Evolutionary conservation across 441 rosid genomes (phyloP), one percentile per base, ranked within the genome.

Genomic region (Populus hybrid): DNA sequence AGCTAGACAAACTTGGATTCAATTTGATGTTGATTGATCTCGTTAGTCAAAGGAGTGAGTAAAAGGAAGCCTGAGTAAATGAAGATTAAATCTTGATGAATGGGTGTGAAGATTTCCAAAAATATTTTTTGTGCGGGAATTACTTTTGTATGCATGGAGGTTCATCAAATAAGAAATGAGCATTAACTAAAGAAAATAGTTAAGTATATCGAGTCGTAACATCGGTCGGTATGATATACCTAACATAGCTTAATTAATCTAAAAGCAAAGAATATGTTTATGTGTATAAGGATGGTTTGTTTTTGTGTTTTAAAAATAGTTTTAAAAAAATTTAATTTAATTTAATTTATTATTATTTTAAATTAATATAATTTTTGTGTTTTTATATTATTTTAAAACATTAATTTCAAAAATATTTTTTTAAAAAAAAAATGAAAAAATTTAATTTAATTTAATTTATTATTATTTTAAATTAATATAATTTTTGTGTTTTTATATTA

Each of bases 201-300:
- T 8, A 0, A 10, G 21, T 6, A 34, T 34, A 34, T 34, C 14
- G 9, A 23, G 9, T 61, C 2, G 66, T 40, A 46, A 46, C 18
- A 46, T 5, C 12, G 20, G 21, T n/a, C 3, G 65, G 26, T 3
- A n/a, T 2, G 23, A 5, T 30, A 0, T 10, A 20, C 57, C 18
- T 24, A 67, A 67, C 30, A 4, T 67, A 7, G 77, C n/a, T 66
- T 74, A 75, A 74, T 78, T 81, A 71, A 14, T 14, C 42, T 70
- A 70, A 57, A 81, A 81, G 84, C 77, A 76, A 76, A 70, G 84
- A 24, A 63, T 21, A 63, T 21, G 9, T 21, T 1, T n/a, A 61
- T 3, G 63, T 57, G 23, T 7, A 75, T 24, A 75, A 79, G 84
- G 1, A 1, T 26, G 2, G 3, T 28, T 28, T 28, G 3, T 2